phyloP scores from a whole-genome alignment of 1,284 basidiomycete genomes.

The Apiotrichum veenhuisii region DNA sequence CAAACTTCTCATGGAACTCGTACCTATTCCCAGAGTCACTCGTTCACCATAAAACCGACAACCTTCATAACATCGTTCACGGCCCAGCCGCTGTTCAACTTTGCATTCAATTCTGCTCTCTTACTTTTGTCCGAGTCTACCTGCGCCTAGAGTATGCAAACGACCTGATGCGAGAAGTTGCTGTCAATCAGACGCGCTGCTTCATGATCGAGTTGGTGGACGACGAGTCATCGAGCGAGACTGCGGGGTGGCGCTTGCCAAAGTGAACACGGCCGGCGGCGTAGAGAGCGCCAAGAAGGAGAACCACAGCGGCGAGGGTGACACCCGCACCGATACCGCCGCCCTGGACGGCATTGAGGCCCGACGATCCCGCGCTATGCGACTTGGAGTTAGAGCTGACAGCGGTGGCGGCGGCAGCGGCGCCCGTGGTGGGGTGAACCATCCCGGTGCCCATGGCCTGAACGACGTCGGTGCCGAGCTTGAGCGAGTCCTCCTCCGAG shows the following conservation, averaged over 20 bases:
- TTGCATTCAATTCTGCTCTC: no score
- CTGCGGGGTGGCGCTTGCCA: neutral
- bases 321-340: conserved; percentile 9
- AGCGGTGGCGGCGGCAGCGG: neutral
- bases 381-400: neutral
- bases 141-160: neutral
- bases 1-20: no score
- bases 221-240: neutral
- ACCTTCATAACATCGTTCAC: no score
- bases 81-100: no score
- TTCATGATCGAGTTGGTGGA: neutral
- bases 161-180: neutral
- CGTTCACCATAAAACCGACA: no score
- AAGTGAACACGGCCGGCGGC: conserved; percentile 8
- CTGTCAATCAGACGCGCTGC: neutral
- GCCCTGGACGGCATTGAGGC: neutral
- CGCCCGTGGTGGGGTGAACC: neutral
- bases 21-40: no score
- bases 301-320: neutral
- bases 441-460: neutral
- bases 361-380: neutral
- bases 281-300: conserved; percentile 2
- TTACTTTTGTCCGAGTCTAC: neutral
- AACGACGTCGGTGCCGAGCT: neutral
- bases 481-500: neutral